Conservation (phyloP, 1,284 basidiomycete species). For the Sanguinoderma infundibulare region DNA sequence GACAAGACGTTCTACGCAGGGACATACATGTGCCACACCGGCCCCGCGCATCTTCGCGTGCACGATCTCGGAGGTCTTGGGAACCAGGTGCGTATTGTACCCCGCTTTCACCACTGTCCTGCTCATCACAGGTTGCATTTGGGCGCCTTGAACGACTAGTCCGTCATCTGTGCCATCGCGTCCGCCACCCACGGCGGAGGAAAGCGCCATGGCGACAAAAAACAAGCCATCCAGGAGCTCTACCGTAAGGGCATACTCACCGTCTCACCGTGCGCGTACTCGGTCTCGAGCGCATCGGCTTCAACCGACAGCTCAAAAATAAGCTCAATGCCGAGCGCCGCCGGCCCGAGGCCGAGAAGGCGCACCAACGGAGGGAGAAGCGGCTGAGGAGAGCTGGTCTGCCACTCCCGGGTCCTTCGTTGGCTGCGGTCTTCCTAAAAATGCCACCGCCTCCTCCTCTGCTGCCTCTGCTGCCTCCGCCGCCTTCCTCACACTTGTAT, state of each 20-base stretch:
- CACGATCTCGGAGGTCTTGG: not conserved
- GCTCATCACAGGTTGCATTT: too few species aligned
- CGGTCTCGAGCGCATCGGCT: constrained; percentile 22
- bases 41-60: constrained; percentile 1
- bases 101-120: not conserved
- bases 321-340: constrained; percentile 3
- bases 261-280: constrained; percentile 13
- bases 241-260: constrained; percentile 12
- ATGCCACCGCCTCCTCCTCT: too few species aligned
- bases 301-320: constrained; percentile 15
- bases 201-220: constrained; percentile 9
- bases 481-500: not conserved
- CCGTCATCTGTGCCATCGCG: too few species aligned
- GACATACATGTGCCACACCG: constrained; percentile 20
- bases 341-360: constrained; percentile 7
- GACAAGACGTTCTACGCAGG: constrained; percentile 13
- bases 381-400: not conserved
- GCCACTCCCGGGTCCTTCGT: not conserved
- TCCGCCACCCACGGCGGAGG: constrained; percentile 5
- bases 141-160: not conserved
- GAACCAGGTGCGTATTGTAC: not conserved
- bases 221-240: constrained; percentile 7
- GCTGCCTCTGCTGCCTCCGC: not conserved
- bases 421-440: too few species aligned
- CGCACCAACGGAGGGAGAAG: not conserved